phyloP scores from a whole-genome alignment of 257 asterid species.

The Coffea canephora region DNA sequence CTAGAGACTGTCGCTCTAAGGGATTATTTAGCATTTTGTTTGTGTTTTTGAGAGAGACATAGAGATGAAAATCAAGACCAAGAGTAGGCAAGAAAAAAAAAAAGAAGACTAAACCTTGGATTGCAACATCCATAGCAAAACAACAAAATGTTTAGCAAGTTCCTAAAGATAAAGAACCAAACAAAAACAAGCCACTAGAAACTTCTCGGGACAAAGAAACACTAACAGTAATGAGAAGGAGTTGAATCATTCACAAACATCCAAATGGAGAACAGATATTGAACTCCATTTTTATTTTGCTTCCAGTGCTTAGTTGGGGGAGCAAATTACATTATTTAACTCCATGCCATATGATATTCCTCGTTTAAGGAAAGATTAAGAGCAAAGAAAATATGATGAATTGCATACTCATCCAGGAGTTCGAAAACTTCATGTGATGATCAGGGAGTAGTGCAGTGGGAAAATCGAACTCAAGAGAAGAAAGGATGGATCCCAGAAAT shows the following conservation, averaged over 20 bases:
- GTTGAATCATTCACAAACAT: constrained; percentile 11
- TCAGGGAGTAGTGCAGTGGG: not conserved
- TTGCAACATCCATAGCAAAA: constrained; percentile 9
- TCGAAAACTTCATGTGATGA: not conserved
- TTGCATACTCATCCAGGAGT: not conserved
- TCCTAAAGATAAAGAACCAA: not conserved
- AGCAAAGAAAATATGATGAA: not conserved
- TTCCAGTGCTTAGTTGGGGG: not conserved
- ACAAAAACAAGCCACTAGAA: not conserved
- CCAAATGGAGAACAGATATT: constrained; percentile 30
- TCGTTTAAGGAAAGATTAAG: not conserved
- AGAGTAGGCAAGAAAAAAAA: not conserved
- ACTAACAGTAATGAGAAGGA: not conserved
- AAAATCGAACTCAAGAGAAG: not conserved
- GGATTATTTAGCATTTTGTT: not conserved
- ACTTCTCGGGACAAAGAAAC: not conserved
- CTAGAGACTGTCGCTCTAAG: not conserved
- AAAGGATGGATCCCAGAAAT: not conserved
- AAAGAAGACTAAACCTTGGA: not conserved
- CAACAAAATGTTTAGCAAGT: not conserved
- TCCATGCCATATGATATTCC: not conserved
- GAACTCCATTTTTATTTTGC: not conserved
- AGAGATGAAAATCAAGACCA: not conserved
- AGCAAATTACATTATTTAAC: not conserved
- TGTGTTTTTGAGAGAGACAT: not conserved